Evolutionary conservation across 495 filamentous ascomycete genomes (phyloP), one percentile per base, ranked within the genome.

Genomic region (Tuber aestivum): DNA sequence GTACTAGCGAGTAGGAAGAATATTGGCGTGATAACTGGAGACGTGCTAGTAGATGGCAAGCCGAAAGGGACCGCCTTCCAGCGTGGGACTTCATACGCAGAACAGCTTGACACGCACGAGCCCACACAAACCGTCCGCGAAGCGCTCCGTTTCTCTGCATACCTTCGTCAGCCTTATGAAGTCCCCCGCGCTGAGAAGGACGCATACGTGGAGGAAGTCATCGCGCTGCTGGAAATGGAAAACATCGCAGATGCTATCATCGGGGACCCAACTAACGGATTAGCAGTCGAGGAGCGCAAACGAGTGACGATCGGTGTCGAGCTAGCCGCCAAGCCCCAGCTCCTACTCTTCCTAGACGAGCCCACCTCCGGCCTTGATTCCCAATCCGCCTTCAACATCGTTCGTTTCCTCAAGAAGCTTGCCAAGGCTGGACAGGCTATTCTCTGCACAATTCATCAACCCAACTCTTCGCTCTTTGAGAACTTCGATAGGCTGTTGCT

Each of bases 361-460:
- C 94, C 94, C 0, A 97, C 94, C 1, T 92, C 90, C 20, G 94
- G 94, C 70, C 87, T 97, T 8, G 94, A 97, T 82, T 90, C 89
- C 61, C 93, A 94, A 81, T 90, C 88, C 74, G 92, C 94, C 5
- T 97, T 93, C 86, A 94, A 94, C 76, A 97, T 97, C 76, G 90
- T 97, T 21, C 90, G 92, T 70, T 97, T 97, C 87, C 84, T 97
- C 71, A 90, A 90, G 70, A 97, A 96, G 85, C 87, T 97, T 16
- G 90, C 94, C 1, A 89, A 88, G 1, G 90, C 90, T 56, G 94
- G 94, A 1, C 94, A 97, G 80, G 93, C 94, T 27, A 93, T 97
- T 82, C 88, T 97, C 1, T 94, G 92, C 84, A 97, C 94, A 0
- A 97, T 97, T 78, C 94, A 97, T 83, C 94, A 97, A 79, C 94